phyloP scores from a whole-genome alignment of 805 yeast species.

The Starmerella floricola region DNA sequence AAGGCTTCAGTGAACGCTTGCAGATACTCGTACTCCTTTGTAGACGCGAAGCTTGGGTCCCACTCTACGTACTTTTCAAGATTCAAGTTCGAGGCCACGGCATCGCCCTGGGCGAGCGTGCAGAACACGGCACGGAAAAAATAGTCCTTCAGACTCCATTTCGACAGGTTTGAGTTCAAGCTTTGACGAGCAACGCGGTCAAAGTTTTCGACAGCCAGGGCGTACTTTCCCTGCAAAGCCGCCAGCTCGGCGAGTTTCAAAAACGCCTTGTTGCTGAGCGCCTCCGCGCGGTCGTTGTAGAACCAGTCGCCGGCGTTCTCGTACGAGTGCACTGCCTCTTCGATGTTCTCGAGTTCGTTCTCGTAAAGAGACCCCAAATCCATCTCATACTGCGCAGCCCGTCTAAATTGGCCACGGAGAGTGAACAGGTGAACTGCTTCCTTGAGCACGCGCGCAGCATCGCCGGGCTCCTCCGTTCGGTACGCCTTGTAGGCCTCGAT shows the following conservation, averaged over 20 bases:
- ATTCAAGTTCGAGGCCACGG: constrained; percentile 71
- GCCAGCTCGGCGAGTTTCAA: constrained; percentile 81
- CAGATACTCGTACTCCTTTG: constrained; percentile 62
- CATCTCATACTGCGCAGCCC: constrained; percentile 88
- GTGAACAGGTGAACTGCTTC: constrained; percentile 77
- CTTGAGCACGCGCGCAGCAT: constrained; percentile 64
- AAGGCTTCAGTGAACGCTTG: constrained; percentile 60
- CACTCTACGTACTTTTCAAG: constrained; percentile 50
- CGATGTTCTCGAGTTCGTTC: constrained; percentile 51
- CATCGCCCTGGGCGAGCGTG: constrained; percentile 68
- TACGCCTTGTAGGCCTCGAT: constrained; percentile 86
- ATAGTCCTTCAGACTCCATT: constrained; percentile 90
- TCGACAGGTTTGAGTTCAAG: constrained; percentile 59
- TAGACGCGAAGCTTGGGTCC: constrained; percentile 54
- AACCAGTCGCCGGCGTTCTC: constrained; percentile 97
- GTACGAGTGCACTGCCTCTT: constrained; percentile 61
- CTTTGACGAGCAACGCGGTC: constrained; percentile 69
- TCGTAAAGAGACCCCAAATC: constrained; percentile 85
- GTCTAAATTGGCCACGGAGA: constrained; percentile 82
- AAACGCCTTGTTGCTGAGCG: constrained; percentile 76
- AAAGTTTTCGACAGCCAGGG: constrained; percentile 62
- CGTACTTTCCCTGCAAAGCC: constrained; percentile 62
- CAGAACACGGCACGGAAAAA: constrained; percentile 75
- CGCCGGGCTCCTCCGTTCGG: constrained; percentile 56
- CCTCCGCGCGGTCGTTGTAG: constrained; percentile 83